Evolutionary conservation across 2,329 filamentous ascomycete genomes (phyloP), one percentile per base, ranked within the genome.

Genomic region (Sphaerulina populicola): DNA sequence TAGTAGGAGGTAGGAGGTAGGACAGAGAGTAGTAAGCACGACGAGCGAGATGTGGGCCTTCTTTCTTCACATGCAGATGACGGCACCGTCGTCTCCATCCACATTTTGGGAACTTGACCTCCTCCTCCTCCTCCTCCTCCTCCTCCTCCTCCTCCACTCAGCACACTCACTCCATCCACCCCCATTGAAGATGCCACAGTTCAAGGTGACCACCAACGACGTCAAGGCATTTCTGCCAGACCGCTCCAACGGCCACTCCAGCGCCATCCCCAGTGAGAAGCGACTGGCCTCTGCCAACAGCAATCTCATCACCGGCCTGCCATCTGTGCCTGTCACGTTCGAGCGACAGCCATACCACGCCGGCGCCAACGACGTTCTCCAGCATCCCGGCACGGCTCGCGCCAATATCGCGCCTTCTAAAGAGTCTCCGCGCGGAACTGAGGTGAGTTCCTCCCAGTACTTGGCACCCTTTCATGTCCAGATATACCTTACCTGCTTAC

Each of bases 401-500:
- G 72, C 66, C 21, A 74, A 70, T 45, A 51, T 70, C 43, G 72
- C 72, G 14, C 64, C 70, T 2, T 68, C 70, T 7, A 53, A 61
- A 6, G 65, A 71, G 47, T 53, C 57, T 9, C 73, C 73, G 2
- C 53, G 73, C 50, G 73, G 73, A 33, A 75, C 72, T 0, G 64
- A 62, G 23, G 23, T 27, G 23, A 27, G 23, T 27, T 27, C 5
- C 23, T 27, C 5, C 5, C 2, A 27, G 1, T 6, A 27, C 5
- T 27, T 27, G 23, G 23, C 5, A 27, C 23, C 23, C 5, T 27
- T 27, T 2, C 2, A 27, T 6, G 5, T 7, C 23, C 23, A 27
- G 23, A 27, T 3, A 27, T 27, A 27, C 23, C 5, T 27, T 27
- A 27, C 23, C 5, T 27, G 23, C 23, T 27, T 27, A 27, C 23